These are phyloP conservation scores for Citrullus mucosospermus DNA, from an alignment of 306 rosid genomes.

Conservation along the genomic window DNA sequence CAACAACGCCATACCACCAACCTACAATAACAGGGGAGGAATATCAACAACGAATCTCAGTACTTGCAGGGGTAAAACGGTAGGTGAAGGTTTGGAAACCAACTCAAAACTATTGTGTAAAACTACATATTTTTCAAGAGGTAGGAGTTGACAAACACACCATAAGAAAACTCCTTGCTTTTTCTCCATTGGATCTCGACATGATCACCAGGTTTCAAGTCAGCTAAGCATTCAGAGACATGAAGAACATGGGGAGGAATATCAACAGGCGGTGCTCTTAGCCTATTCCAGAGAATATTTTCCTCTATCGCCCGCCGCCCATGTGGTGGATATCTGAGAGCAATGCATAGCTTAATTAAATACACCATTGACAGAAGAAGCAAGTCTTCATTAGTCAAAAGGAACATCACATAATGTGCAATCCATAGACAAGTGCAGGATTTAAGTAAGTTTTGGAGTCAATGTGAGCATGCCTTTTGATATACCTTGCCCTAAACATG, in stretches of 20 bases:
- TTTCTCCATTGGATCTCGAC: conserved; percentile 96
- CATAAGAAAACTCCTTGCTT: conserved; percentile 72
- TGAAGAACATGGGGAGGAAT: conserved; percentile 56
- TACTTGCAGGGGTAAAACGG: background rate
- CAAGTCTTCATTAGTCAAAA: background rate
- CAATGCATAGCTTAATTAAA: conserved; percentile 2
- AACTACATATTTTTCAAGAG: background rate
- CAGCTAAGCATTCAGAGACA: conserved; percentile 50
- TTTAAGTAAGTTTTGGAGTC: background rate
- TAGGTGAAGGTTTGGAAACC: background rate
- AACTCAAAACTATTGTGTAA: background rate
- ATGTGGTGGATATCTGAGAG: conserved; percentile 56
- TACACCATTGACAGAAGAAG: background rate
- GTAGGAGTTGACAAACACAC: conserved; percentile 23
- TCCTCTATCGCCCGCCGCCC: conserved; percentile 77
- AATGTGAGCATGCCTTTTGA: background rate
- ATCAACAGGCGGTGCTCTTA: conserved; percentile 61
- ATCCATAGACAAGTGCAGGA: background rate
- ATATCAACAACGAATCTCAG: too few species aligned
- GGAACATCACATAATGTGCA: background rate
- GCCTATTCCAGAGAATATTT: conserved; percentile 60
- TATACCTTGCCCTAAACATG: conserved; percentile 83
- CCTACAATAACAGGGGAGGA: conserved; percentile 27
- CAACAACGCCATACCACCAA: conserved; percentile 91
- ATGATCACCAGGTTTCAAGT: conserved; percentile 73